Evolutionary conservation across 768 basidiomycete species (phyloP).

Genomic region (Boletus subcaerulescens): DNA sequence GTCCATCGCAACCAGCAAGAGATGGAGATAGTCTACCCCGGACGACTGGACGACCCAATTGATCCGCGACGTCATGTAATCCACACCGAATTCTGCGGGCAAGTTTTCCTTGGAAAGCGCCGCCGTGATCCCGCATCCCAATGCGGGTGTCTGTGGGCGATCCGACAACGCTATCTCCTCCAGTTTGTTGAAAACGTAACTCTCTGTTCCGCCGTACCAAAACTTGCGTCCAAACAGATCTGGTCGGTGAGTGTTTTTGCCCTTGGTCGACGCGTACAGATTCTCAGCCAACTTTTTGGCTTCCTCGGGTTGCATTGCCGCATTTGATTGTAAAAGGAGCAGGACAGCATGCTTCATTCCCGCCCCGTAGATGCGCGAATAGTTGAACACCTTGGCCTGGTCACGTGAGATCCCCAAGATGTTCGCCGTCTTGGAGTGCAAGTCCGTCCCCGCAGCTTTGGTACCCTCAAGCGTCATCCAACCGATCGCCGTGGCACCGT

Average conservation of each 20-base stretch:
- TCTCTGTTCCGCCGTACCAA: constrained; percentile 97
- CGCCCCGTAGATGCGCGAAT: constrained; percentile 98
- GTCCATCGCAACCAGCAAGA: constrained; percentile 94
- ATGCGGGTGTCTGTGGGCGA: constrained; percentile 84
- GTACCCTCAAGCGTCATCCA: constrained; percentile 99
- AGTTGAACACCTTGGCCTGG: constrained; percentile 98
- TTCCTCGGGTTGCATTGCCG: constrained; percentile 70
- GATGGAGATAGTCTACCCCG: constrained; percentile 96
- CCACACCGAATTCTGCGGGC: constrained; percentile 72
- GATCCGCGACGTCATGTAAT: constrained; percentile 94
- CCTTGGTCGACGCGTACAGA: constrained; percentile 91
- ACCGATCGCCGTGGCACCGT: constrained; percentile 94
- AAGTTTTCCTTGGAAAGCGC: constrained; percentile 91
- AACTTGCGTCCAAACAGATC: constrained; percentile 81
- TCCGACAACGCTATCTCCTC: constrained; percentile 91
- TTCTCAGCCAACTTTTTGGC: constrained; percentile 81
- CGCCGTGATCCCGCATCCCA: constrained; percentile 91
- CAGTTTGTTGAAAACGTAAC: constrained; percentile 95
- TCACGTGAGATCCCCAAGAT: constrained; percentile 93
- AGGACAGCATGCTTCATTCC: constrained; percentile 92
- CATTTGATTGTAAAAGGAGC: constrained; percentile 80
- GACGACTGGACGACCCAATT: constrained; percentile 99
- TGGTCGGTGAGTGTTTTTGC: constrained; percentile 74
- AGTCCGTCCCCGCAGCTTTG: constrained; percentile 89
- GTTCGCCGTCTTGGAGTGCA: constrained; percentile 93